phyloP scores from a whole-genome alignment of 2,329 filamentous ascomycete genomes.

The Chrysoporthe cubensis region DNA sequence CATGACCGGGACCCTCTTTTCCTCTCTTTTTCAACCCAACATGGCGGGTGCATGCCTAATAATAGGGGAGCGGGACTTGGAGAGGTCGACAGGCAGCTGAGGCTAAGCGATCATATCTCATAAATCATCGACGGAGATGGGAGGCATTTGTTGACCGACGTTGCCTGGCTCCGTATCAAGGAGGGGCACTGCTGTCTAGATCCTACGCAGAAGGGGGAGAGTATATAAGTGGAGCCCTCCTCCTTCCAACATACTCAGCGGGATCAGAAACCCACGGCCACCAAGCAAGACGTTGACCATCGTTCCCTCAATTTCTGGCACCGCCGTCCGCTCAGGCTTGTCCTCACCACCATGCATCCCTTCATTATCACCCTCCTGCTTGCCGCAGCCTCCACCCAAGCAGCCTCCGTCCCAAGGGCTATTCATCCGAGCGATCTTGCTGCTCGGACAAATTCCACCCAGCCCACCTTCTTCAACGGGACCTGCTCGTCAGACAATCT shows the following conservation, averaged over 20 bases:
- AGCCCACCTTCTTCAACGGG: conserved; percentile 17
- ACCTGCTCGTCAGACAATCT: conserved; percentile 14
- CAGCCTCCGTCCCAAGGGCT: background rate
- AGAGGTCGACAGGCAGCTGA: background rate
- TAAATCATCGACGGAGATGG: background rate
- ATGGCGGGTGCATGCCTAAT: background rate
- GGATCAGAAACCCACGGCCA: background rate
- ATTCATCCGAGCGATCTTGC: background rate
- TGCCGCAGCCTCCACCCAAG: background rate
- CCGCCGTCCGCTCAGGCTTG: background rate
- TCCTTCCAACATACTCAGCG: background rate
- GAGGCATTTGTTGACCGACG: background rate
- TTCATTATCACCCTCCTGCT: background rate
- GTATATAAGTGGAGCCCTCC: background rate
- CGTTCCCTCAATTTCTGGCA: background rate
- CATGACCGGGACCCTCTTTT: background rate
- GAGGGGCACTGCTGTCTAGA: background rate
- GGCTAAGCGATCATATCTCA: background rate
- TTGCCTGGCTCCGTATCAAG: background rate
- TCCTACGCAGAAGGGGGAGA: background rate
- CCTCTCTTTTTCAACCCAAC: background rate
- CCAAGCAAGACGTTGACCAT: background rate
- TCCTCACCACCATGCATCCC: background rate
- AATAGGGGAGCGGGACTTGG: background rate
- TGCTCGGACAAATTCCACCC: conserved; percentile 3